These are phyloP conservation scores for Capsicum baccatum DNA, from an alignment of 257 asterid genomes.

Conservation along the genomic window DNA sequence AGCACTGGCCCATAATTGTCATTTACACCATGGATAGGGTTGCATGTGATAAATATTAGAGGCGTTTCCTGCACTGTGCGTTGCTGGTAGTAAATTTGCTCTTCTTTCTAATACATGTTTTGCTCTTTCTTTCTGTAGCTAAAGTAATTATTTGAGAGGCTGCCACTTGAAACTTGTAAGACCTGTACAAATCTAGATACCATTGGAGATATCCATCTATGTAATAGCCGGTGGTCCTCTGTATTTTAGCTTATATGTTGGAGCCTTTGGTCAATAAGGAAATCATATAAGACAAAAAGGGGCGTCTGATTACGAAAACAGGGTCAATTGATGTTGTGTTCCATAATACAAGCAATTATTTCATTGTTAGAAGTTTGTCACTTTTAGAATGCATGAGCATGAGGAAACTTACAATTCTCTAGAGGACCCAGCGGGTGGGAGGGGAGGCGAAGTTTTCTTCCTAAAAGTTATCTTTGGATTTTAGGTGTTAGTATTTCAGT, in stretches of 20 bases:
- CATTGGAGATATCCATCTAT: not conserved
- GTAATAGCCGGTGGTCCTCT: not conserved
- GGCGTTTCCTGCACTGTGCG: not conserved
- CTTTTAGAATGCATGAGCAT: not conserved
- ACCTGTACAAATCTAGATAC: not conserved
- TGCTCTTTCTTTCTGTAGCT: constrained; percentile 12
- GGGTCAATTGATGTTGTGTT: not conserved
- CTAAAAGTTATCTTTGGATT: not conserved
- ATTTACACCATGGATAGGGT: not conserved
- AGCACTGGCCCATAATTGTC: not conserved
- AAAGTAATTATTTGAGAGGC: not conserved
- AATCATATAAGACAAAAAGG: not conserved
- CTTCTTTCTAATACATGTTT: not conserved
- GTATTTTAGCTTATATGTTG: not conserved
- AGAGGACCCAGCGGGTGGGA: not conserved
- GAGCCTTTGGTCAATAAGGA: not conserved
- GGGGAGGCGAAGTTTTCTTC: not conserved
- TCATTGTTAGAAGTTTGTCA: not conserved
- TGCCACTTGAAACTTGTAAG: not conserved
- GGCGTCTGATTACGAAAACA: not conserved
- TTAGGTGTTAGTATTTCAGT: not conserved
- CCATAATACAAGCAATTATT: constrained; percentile 3
- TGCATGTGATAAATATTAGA: not conserved
- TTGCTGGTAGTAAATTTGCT: not conserved
- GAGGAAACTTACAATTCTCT: not conserved